Evolutionary conservation across 805 yeast genomes (phyloP).

Genomic region (Metschnikowia noctiluminum): DNA sequence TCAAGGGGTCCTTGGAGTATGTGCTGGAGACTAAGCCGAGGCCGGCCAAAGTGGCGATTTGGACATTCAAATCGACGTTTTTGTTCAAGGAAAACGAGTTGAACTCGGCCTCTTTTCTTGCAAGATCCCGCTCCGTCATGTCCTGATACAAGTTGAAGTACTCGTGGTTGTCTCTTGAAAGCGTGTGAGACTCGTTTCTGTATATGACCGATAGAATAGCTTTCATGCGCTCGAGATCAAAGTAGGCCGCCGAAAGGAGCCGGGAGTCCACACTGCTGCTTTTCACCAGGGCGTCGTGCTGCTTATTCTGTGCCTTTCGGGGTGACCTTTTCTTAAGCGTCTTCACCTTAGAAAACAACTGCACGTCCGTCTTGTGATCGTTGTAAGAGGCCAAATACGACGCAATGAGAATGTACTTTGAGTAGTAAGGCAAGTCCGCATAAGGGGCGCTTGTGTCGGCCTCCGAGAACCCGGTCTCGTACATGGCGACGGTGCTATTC

Average conservation of each 20-base stretch:
- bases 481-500: slow-evolving; percentile 30
- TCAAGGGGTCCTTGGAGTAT: slow-evolving; percentile 51
- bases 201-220: slow-evolving; percentile 77
- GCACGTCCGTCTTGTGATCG: slow-evolving; percentile 65
- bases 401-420: slow-evolving; percentile 74
- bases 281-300: slow-evolving; percentile 16
- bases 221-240: slow-evolving; percentile 72
- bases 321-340: slow-evolving; percentile 40
- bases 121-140: slow-evolving; percentile 32
- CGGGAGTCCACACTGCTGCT: slow-evolving; percentile 54
- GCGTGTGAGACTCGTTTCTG: slow-evolving; percentile 35
- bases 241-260: slow-evolving; percentile 65
- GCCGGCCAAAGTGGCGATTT: slow-evolving; percentile 57
- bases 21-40: slow-evolving; percentile 48
- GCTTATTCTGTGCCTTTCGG: slow-evolving; percentile 19
- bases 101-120: slow-evolving; percentile 31
- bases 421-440: slow-evolving; percentile 51
- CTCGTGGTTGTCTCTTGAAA: slow-evolving; percentile 23
- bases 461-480: slow-evolving; percentile 18
- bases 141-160: slow-evolving; percentile 25
- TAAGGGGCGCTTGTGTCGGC: slow-evolving; percentile 17
- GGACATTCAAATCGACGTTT: slow-evolving; percentile 50
- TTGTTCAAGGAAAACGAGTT: slow-evolving; percentile 34
- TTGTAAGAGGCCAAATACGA: slow-evolving; percentile 80
- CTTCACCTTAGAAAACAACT: slow-evolving; percentile 61